Conservation (phyloP, 2,329 filamentous ascomycete species). For the Tolypocladium cylindrosporum region DNA sequence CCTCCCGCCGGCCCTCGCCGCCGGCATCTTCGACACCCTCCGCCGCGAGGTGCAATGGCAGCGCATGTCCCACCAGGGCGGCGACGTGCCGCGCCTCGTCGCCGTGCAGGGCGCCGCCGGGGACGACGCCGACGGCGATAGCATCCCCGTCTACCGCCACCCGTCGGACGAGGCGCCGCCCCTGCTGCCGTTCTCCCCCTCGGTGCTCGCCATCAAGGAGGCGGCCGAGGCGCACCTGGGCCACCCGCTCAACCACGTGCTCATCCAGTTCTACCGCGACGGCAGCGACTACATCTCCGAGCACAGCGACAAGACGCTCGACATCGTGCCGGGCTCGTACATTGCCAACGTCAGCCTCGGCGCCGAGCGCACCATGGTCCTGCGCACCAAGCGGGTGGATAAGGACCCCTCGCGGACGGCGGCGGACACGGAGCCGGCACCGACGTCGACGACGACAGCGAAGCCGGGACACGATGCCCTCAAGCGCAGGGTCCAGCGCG, state of each 20-base stretch:
- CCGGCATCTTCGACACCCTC: conserved; percentile 58
- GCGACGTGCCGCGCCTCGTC: conserved; percentile 83
- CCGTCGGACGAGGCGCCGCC: conserved; percentile 82
- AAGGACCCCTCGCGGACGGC: conserved; percentile 23
- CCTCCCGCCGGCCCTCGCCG: conserved; percentile 45
- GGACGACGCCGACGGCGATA: conserved; percentile 54
- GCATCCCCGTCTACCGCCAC: conserved; percentile 86
- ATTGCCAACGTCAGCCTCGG: conserved; percentile 95
- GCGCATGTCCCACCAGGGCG: conserved; percentile 84
- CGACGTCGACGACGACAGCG: neutral
- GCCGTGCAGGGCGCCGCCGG: conserved; percentile 72
- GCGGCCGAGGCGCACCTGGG: conserved; percentile 63
- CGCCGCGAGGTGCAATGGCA: conserved; percentile 76
- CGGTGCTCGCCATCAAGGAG: conserved; percentile 57
- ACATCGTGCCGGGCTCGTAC: conserved; percentile 69
- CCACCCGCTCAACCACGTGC: conserved; percentile 77
- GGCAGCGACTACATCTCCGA: conserved; percentile 90
- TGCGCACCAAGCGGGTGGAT: conserved; percentile 66
- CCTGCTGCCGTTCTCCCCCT: conserved; percentile 63
- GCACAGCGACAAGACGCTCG: conserved; percentile 93
- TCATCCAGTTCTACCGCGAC: conserved; percentile 88
- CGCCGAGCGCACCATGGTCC: conserved; percentile 78
- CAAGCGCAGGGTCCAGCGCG: conserved; percentile 51
- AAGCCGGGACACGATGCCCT: neutral
- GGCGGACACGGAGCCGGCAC: neutral